phyloP scores from a whole-genome alignment of 257 asterid species.

The Petrea volubilis region DNA sequence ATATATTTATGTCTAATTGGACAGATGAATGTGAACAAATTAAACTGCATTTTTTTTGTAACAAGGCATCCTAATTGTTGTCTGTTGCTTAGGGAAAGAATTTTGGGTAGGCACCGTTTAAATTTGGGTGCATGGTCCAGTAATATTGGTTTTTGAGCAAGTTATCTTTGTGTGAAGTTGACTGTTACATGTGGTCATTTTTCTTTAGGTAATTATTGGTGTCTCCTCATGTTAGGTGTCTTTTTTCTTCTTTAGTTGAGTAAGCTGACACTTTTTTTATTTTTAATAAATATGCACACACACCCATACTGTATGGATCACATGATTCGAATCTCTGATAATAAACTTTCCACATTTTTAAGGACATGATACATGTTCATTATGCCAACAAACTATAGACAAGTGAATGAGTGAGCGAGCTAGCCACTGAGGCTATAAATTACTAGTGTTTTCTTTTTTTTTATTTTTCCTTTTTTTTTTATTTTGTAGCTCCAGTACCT shows the following conservation, averaged over 20 bases:
- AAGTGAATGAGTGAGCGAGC: too few relatives aligned
- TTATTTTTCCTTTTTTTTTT: too few relatives aligned
- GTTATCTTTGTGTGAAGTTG: background rate
- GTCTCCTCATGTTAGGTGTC: conserved; percentile 55
- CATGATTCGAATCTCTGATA: too few relatives aligned
- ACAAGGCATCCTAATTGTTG: conserved; percentile 15
- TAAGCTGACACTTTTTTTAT: background rate
- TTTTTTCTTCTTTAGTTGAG: conserved; percentile 37
- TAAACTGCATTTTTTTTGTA: background rate
- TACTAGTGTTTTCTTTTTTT: too few relatives aligned
- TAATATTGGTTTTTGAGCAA: background rate
- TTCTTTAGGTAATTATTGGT: conserved; percentile 47
- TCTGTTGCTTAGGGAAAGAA: background rate
- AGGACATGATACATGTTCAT: too few relatives aligned
- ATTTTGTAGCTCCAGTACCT: too few relatives aligned
- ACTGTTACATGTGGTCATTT: background rate
- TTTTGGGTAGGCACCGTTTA: background rate
- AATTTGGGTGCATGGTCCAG: background rate
- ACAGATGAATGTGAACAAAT: too few relatives aligned
- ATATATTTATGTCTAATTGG: too few relatives aligned
- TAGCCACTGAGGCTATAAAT: too few relatives aligned
- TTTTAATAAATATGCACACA: background rate
- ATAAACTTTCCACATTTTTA: too few relatives aligned
- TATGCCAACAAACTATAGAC: too few relatives aligned
- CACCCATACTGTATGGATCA: background rate